Conservation (phyloP, 2,329 filamentous ascomycete species). For the Apiospora marii region DNA sequence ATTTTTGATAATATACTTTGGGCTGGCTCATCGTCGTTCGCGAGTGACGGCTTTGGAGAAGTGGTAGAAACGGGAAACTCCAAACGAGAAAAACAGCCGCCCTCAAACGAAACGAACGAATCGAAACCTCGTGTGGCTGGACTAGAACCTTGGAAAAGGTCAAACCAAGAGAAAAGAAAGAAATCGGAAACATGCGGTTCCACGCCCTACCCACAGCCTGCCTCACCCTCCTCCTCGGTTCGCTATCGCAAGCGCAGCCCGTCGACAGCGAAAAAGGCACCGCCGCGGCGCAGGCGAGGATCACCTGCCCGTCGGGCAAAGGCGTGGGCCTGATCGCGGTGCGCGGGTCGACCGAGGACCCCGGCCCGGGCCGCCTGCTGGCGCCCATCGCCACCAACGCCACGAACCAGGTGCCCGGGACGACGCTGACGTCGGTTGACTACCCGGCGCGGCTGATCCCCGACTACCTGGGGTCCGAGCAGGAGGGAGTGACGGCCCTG, state of each 20-base stretch:
- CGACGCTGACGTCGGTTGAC: constrained; percentile 43
- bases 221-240: constrained; percentile 1
- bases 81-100: background rate
- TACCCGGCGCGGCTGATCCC: constrained; percentile 39
- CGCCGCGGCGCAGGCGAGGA: background rate
- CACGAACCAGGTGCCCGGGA: constrained; percentile 38
- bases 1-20: constrained; percentile 1
- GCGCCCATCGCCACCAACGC: background rate
- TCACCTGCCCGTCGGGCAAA: constrained; percentile 24
- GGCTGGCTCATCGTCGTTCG: constrained; percentile 3
- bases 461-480: constrained; percentile 39
- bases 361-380: constrained; percentile 34
- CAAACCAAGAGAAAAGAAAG: background rate
- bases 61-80: constrained; percentile 2
- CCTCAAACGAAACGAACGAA: background rate
- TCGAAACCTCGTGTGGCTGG: background rate
- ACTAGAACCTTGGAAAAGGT: background rate
- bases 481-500: constrained; percentile 41
- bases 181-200: background rate
- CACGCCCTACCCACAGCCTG: background rate
- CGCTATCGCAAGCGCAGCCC: background rate
- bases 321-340: constrained; percentile 44
- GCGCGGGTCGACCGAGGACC: constrained; percentile 43
- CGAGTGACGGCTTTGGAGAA: background rate
- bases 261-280: background rate